Conservation (phyloP, 768 basidiomycete genomes). For the Suillus subaureus region DNA sequence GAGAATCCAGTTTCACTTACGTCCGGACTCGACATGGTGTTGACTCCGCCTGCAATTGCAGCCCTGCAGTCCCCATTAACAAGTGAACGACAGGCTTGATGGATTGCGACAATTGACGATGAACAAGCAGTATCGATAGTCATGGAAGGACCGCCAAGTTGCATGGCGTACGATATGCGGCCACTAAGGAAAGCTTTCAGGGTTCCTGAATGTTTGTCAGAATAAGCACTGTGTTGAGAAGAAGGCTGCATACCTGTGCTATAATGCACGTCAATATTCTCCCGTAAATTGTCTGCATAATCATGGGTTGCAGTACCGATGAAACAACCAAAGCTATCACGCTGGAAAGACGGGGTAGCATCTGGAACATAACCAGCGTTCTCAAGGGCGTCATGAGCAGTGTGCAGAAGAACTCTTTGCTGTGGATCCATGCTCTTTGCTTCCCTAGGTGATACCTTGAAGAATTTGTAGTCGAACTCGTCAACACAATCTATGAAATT, state of each 20-base stretch:
- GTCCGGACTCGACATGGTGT: conserved; percentile 69
- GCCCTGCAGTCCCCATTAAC: conserved; percentile 64
- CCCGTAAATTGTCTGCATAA: conserved; percentile 63
- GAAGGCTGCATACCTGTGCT: conserved; percentile 50
- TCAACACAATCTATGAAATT: conserved; percentile 64
- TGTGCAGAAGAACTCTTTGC: conserved; percentile 67
- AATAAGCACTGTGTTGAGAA: background rate
- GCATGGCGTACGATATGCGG: conserved; percentile 69
- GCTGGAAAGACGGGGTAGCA: conserved; percentile 50
- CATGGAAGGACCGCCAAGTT: conserved; percentile 68
- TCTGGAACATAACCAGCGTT: conserved; percentile 70
- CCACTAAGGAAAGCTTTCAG: conserved; percentile 69
- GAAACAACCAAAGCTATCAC: conserved; percentile 63
- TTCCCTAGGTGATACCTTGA: conserved; percentile 74
- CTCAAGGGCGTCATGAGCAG: conserved; percentile 69
- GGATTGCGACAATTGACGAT: conserved; percentile 65
- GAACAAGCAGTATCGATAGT: conserved; percentile 79
- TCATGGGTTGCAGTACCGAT: conserved; percentile 73
- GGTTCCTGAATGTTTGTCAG: conserved; percentile 50
- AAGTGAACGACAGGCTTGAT: conserved; percentile 70
- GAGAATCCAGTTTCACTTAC: conserved; percentile 40
- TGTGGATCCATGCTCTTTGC: conserved; percentile 79
- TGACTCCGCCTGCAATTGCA: conserved; percentile 76
- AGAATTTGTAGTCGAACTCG: conserved; percentile 70
- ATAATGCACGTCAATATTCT: conserved; percentile 71